These are phyloP conservation scores for Colletotrichum chrysophilum DNA, from an alignment of 2,329 filamentous ascomycete species.

Conservation along the genomic window DNA sequence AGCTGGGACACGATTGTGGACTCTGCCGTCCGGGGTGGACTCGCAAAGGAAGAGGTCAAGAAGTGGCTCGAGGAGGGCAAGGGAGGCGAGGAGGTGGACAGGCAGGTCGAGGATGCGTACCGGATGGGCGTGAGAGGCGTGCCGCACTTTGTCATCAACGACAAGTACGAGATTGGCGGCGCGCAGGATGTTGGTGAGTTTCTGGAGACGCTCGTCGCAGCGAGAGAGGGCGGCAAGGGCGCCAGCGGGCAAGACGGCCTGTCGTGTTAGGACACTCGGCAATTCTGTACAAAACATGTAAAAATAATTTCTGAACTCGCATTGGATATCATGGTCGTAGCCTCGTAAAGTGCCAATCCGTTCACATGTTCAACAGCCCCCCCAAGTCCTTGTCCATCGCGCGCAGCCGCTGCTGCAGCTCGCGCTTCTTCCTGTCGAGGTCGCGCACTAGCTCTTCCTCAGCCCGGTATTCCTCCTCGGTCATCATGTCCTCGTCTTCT, in stretches of 20 bases:
- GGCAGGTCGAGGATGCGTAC: conserved; percentile 57
- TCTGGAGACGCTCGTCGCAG: conserved; percentile 66
- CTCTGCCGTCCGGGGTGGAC: conserved; percentile 58
- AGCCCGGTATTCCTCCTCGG: conserved; percentile 69
- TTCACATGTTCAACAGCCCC: conserved; percentile 58
- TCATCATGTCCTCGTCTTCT: conserved; percentile 54
- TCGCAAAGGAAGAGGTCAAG: conserved; percentile 57
- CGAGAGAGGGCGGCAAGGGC: conserved; percentile 32
- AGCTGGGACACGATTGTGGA: conserved; percentile 54
- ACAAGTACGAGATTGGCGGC: conserved; percentile 68
- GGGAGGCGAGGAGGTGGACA: conserved; percentile 63
- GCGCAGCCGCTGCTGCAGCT: conserved; percentile 57
- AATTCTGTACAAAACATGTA: background rate
- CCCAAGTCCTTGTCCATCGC: conserved; percentile 63
- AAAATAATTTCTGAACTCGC: background rate
- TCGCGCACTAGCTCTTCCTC: conserved; percentile 72
- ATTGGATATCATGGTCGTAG: conserved; percentile 8
- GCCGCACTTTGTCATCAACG: conserved; percentile 78
- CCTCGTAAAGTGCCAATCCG: background rate
- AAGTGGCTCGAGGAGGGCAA: conserved; percentile 58
- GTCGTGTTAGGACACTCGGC: background rate
- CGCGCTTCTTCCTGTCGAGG: conserved; percentile 61
- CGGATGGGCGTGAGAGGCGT: conserved; percentile 66
- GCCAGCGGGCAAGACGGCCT: background rate
- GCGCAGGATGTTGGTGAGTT: conserved; percentile 75